Evolutionary conservation across 768 basidiomycete species (phyloP), one percentile per base, ranked within the genome.

Genomic region (Rhodosporidiobolus odoratus): DNA sequence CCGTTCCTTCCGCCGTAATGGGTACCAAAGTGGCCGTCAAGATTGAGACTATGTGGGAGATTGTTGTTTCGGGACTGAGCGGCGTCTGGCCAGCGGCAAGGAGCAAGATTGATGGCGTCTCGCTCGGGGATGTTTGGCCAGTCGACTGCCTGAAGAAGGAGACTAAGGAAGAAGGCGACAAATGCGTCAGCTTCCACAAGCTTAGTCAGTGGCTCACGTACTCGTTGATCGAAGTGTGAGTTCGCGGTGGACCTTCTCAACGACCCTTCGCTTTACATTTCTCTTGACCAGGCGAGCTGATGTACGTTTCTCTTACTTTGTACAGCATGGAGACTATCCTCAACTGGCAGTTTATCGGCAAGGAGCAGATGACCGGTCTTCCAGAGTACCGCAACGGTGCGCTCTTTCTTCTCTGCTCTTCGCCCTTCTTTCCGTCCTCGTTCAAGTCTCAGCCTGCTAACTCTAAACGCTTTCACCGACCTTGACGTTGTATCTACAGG

Each of bases 121-220:
- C 88, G 0, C 85, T 98, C 9, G 95, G 95, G 30, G 95, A 98
- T 77, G 93, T 93, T 56, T 98, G 95, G 95, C 89, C 88, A 0
- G 94, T 91, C 73, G 81, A 84, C 8, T 84, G 84, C 0, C 77
- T 84, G 23, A 58, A 62, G 71, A 75, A n/a, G 30, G 45, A 68
- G 38, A 77, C 59, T 50, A 62, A 62, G 32, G 86, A 86, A 75
- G 88, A 86, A 57, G 74, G 58, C 5, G 88, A 88, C 62, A 84
- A 87, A 62, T 82, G 91, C 38, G 91, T 98, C 12, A 90, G 92
- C 0, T 98, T 98, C 83, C 95, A 97, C 82, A 98, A 99, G 79
- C 84, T 99, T 58, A 92, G 91, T 0, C 89, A 89, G 70, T 99
- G 95, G 95, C 83, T 91, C 65, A 89, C 92, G 13, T 99, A 27